A percentile compares a stretch with the other conserved stretches of the same genome.
phyloP scores from a whole-genome alignment of 352 stramenopile genomes.

The Phytophthora sansomeana region DNA sequence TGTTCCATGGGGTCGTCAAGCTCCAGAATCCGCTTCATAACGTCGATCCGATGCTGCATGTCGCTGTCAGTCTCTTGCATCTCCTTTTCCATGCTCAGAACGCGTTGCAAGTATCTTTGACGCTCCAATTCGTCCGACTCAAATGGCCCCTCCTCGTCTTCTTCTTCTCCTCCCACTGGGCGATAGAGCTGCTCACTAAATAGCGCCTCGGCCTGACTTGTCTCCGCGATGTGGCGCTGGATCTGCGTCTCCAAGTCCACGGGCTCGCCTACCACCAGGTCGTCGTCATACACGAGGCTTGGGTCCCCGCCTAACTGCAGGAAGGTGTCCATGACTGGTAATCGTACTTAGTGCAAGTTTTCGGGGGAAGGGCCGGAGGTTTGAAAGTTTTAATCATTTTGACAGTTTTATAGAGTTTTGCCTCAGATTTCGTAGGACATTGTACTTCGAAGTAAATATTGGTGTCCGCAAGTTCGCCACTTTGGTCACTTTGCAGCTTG shows the following conservation, averaged over 20 bases:
- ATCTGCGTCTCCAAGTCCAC: constrained; percentile 47
- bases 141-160: constrained; percentile 10
- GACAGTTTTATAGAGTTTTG: no score
- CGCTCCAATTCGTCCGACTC: constrained; percentile 48
- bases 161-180: constrained; percentile 9
- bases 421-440: no score
- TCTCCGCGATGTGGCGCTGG: constrained; percentile 31
- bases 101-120: constrained; percentile 48
- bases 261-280: constrained; percentile 43
- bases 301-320: constrained; percentile 59
- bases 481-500: not conserved
- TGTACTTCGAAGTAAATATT: constrained; percentile 60
- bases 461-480: constrained; percentile 16
- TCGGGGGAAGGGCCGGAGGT: no score
- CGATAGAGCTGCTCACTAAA: constrained; percentile 36
- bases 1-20: constrained; percentile 68
- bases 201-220: constrained; percentile 22
- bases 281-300: constrained; percentile 63
- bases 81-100: constrained; percentile 42
- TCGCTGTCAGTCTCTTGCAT: constrained; percentile 48
- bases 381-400: no score
- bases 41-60: constrained; percentile 54
- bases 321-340: constrained; percentile 71
- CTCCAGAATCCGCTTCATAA: constrained; percentile 64
- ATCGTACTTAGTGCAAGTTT: no score